Evolutionary conservation across 331 rosid species (phyloP), one percentile per base, ranked within the genome.

Genomic region (Arachis monticola): DNA sequence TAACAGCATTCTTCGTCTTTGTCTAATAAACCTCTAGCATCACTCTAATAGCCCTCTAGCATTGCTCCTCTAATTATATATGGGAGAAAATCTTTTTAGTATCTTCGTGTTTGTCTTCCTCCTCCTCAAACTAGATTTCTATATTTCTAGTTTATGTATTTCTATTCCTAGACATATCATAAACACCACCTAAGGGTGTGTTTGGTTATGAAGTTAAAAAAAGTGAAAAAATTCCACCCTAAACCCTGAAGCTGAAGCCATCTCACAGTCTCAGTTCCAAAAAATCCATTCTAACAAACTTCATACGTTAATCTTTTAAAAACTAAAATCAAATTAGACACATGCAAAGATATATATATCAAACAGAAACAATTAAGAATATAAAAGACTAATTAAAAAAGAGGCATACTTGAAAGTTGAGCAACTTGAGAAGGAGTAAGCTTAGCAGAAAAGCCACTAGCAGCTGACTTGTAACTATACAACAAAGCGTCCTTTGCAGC

Each of bases 401-500:
- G 2, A n/a, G 57, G 64, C 84, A 62, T 64, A 81, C 84, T 70
- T 64, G 84, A 67, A 75, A 95, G 86, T 42, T 83, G 82, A 17
- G 82, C 79, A 52, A 90, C 99, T 84, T 95, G 97, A 5, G 87
- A 82, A 5, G 97, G 97, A 72, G 99, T 87, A 60, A 95, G 97
- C 90, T 87, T 95, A n/a, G 97, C 97, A 11, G 99, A 90, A 88
- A 95, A 95, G 41, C 97, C 99, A 86, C 27, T 22, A 22, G 27
- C 27, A 22, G 27, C 27, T 22, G 27, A 22, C 27, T 22, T 22
- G 27, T 22, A 95, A 70, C 92, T 90, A 62, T 94, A 94, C 71
- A 94, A 4, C 84, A 94, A 88, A 84, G 97, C 97, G 66, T 81
- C 91, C 87, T 86, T 94, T n/a, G 97, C 99, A 75, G 97, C 97